Conservation (phyloP, 495 filamentous ascomycete species). For the Glonium stellatum region DNA sequence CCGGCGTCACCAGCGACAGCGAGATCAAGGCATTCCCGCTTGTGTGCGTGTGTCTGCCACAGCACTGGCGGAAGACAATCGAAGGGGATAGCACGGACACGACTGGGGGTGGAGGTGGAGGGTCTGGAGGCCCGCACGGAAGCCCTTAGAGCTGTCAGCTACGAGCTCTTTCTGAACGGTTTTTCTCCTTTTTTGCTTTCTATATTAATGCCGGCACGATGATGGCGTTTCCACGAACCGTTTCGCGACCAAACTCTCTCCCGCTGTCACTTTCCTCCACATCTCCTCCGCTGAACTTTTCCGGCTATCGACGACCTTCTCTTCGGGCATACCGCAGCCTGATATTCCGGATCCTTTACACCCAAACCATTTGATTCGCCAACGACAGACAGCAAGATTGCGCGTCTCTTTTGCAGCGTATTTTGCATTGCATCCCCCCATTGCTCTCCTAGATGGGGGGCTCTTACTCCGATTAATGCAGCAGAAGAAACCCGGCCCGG, state of each 20-base stretch:
- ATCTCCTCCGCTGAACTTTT: neutral
- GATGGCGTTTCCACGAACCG: conserved; percentile 1
- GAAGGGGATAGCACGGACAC: conserved; percentile 58
- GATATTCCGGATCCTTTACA: neutral
- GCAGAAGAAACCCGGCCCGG: no score
- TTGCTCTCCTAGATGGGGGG: no score
- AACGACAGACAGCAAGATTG: no score
- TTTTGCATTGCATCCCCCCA: no score
- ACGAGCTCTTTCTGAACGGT: neutral
- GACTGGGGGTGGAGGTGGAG: conserved; percentile 17
- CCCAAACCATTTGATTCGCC: neutral
- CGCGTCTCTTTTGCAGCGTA: no score
- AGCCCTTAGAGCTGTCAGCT: conserved; percentile 24
- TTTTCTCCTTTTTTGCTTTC: neutral
- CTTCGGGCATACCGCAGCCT: neutral
- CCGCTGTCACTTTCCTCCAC: neutral
- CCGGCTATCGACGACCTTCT: no score
- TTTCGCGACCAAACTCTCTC: neutral
- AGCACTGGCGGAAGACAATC: conserved; percentile 96
- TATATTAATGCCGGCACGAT: conserved; percentile 3
- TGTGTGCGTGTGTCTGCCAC: conserved; percentile 93
- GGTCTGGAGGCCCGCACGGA: conserved; percentile 11
- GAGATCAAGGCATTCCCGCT: conserved; percentile 98
- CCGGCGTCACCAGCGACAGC: conserved; percentile 56
- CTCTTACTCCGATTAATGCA: no score